A percentile compares a stretch with the other conserved stretches of the same genome.
These are phyloP conservation scores for Hibiscus syriacus DNA, from an alignment of 345 rosid species.

Conservation along the genomic window DNA sequence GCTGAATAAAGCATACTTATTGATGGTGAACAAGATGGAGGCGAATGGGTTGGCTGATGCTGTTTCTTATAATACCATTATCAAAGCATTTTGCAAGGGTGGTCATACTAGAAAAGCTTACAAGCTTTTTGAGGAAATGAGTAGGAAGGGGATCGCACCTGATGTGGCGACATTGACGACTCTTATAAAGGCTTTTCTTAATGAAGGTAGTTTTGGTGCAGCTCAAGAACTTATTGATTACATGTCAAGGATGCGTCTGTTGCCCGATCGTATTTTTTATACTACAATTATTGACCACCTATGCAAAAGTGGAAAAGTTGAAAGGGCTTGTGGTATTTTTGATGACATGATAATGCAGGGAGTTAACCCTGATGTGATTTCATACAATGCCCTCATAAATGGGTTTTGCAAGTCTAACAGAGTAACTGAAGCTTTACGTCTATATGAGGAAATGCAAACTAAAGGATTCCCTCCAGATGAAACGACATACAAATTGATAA, in stretches of 20 bases:
- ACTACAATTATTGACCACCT: constrained; percentile 65
- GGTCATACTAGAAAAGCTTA: constrained; percentile 42
- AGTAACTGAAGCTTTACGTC: constrained; percentile 50
- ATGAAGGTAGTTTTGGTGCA: constrained; percentile 45
- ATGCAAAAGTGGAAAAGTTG: constrained; percentile 72
- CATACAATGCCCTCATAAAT: constrained; percentile 74
- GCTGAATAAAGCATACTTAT: constrained; percentile 45
- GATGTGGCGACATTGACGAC: constrained; percentile 76
- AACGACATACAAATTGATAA: constrained; percentile 72
- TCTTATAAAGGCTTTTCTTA: constrained; percentile 67
- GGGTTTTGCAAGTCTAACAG: constrained; percentile 63
- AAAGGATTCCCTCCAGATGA: constrained; percentile 66
- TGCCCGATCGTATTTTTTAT: constrained; percentile 67
- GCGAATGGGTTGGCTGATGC: constrained; percentile 61
- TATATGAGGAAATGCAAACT: constrained; percentile 66
- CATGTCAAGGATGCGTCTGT: constrained; percentile 52
- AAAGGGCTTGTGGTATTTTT: constrained; percentile 51
- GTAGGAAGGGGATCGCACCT: constrained; percentile 38
- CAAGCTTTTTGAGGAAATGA: constrained; percentile 71
- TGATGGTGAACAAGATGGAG: constrained; percentile 59
- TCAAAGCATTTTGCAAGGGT: constrained; percentile 47
- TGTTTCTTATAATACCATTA: constrained; percentile 76
- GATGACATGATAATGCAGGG: constrained; percentile 69
- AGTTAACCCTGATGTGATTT: constrained; percentile 60
- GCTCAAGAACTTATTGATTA: constrained; percentile 65